phyloP scores from a whole-genome alignment of 345 rosid genomes.

The Hibiscus mutabilis region DNA sequence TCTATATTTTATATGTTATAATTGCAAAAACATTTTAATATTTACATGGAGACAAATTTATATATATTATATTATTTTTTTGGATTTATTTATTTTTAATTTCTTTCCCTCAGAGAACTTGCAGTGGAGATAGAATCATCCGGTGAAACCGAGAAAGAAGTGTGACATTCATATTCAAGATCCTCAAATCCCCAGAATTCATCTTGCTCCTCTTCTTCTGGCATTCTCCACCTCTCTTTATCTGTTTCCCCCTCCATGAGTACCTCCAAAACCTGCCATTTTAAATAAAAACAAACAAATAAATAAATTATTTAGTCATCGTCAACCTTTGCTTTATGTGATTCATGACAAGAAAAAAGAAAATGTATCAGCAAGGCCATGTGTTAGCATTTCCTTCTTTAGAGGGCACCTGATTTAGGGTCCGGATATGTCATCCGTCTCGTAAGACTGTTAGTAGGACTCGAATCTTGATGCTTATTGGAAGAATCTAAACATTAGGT shows the following conservation, averaged over 20 bases:
- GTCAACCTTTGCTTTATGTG: background rate
- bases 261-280: constrained; percentile 52
- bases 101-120: background rate
- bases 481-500: too few species aligned
- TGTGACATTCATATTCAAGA: constrained; percentile 57
- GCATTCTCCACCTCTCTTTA: constrained; percentile 76
- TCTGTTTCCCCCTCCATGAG: constrained; percentile 54
- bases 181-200: constrained; percentile 92
- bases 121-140: constrained; percentile 39
- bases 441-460: too few species aligned
- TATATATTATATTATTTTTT: too few species aligned
- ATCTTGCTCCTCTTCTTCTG: constrained; percentile 59
- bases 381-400: background rate
- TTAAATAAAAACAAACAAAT: background rate
- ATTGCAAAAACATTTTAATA: background rate
- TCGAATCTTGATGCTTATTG: too few species aligned
- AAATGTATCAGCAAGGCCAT: background rate
- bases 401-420: too few species aligned
- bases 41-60: background rate
- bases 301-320: background rate
- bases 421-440: too few species aligned
- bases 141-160: constrained; percentile 53
- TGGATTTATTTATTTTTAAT: background rate
- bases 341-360: background rate
- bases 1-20: too few species aligned